Evolutionary conservation across 345 rosid species (phyloP).

Genomic region (Populus davidiana): DNA sequence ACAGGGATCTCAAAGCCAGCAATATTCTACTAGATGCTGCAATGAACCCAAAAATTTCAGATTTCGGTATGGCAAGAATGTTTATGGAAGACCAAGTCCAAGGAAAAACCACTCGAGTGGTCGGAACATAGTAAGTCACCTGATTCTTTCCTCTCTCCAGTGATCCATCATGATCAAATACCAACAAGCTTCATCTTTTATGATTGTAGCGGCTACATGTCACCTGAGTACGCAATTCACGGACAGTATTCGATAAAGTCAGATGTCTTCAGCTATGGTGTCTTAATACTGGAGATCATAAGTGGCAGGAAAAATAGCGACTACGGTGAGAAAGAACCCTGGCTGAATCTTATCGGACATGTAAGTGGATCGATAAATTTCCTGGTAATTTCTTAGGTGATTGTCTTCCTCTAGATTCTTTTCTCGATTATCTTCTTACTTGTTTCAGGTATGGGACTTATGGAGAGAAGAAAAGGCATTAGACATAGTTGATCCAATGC

Average conservation of each 20-base stretch:
- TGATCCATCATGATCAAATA: too few relatives aligned
- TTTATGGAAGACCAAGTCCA: too few relatives aligned
- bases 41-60: too few relatives aligned
- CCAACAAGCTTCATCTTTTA: too few relatives aligned
- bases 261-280: constrained; percentile 28
- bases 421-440: neutral
- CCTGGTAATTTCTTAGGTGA: neutral
- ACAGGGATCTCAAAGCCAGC: too few relatives aligned
- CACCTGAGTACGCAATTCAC: constrained; percentile 3
- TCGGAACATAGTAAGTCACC: too few relatives aligned
- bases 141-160: too few relatives aligned
- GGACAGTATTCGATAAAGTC: constrained; percentile 21
- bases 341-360: constrained; percentile 10
- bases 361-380: constrained; percentile 1
- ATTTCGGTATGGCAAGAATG: too few relatives aligned
- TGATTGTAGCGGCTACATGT: too few relatives aligned
- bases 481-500: constrained; percentile 14
- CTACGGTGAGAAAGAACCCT: neutral
- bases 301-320: constrained; percentile 15
- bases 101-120: too few relatives aligned
- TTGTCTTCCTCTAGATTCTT: neutral
- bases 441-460: constrained; percentile 16
- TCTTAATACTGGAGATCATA: constrained; percentile 19
- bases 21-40: too few relatives aligned
- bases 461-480: constrained; percentile 1